These are phyloP conservation scores for Gnaphalium uliginosum DNA, from an alignment of 129 eudicot genomes.

Conservation along the genomic window DNA sequence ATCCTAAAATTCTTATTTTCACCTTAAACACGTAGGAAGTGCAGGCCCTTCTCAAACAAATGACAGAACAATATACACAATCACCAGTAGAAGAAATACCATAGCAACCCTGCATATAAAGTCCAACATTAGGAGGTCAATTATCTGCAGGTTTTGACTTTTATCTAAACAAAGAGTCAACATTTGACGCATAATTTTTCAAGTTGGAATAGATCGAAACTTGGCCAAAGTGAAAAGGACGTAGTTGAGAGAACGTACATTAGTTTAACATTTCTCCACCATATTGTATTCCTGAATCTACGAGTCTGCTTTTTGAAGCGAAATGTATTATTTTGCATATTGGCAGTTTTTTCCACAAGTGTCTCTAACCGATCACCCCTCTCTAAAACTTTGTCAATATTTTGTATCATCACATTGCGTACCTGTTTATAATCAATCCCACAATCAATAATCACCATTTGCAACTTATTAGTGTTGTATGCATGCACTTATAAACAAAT, in stretches of 20 bases:
- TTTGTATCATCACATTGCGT: slow-evolving; percentile 82
- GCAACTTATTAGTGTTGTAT: background rate
- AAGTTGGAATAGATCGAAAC: background rate
- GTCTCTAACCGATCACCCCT: slow-evolving; percentile 91
- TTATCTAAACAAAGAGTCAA: slow-evolving; percentile 4
- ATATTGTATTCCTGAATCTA: slow-evolving; percentile 77
- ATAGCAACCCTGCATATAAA: slow-evolving; percentile 57
- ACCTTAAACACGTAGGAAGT: slow-evolving; percentile 57
- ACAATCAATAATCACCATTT: slow-evolving; percentile 6
- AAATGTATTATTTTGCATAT: slow-evolving; percentile 80
- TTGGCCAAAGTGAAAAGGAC: background rate
- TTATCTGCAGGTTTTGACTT: background rate
- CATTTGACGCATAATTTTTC: background rate
- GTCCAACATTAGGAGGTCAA: slow-evolving; percentile 11
- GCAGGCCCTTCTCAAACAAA: slow-evolving; percentile 67
- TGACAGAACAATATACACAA: slow-evolving; percentile 63
- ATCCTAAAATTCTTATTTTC: slow-evolving; percentile 21
- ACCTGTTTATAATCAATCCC: slow-evolving; percentile 48
- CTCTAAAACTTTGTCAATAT: slow-evolving; percentile 86
- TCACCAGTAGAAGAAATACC: slow-evolving; percentile 57
- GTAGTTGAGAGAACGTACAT: slow-evolving; percentile 50
- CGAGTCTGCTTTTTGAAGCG: slow-evolving; percentile 89
- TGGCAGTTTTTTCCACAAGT: slow-evolving; percentile 87
- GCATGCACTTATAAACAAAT: slow-evolving; percentile 8
- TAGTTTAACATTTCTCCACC: slow-evolving; percentile 96